Conservation (phyloP, 2,329 filamentous ascomycete species). For the Akanthomyces uredinophilus region DNA sequence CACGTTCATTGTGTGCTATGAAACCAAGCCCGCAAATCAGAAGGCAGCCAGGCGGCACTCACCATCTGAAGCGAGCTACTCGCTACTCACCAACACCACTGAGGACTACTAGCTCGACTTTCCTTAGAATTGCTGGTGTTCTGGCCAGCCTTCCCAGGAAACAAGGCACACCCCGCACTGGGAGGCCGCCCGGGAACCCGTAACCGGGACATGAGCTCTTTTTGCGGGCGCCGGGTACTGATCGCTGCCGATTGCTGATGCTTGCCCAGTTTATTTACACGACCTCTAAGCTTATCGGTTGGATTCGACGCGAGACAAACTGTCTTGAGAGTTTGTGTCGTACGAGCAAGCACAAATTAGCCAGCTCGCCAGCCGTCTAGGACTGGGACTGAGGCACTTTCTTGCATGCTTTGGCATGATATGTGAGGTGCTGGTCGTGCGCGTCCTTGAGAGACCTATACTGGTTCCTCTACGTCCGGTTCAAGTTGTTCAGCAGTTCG, state of each 20-base stretch:
- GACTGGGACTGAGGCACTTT: not conserved
- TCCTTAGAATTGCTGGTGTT: not conserved
- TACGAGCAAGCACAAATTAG: not conserved
- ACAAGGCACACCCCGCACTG: constrained; percentile 5
- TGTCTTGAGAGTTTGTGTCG: not conserved
- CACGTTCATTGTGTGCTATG: not conserved
- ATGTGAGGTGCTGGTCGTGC: not conserved
- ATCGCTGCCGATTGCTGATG: not conserved
- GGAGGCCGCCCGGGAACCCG: constrained; percentile 5
- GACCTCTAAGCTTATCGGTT: not conserved
- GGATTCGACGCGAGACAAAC: not conserved
- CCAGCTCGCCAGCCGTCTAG: not conserved
- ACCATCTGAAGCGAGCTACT: not conserved
- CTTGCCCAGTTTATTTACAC: not conserved
- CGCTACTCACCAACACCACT: too few relatives aligned
- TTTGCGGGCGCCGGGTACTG: not conserved
- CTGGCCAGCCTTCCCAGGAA: not conserved
- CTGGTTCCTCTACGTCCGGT: not conserved
- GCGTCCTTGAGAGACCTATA: not conserved
- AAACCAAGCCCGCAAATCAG: not conserved
- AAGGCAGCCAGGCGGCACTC: not conserved
- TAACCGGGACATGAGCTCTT: not conserved
- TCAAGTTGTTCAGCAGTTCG: not conserved
- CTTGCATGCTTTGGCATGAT: not conserved
- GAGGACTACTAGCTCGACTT: not conserved